These are phyloP conservation scores for Fraxinus albicans DNA, from an alignment of 305 asterid genomes.

Conservation along the genomic window DNA sequence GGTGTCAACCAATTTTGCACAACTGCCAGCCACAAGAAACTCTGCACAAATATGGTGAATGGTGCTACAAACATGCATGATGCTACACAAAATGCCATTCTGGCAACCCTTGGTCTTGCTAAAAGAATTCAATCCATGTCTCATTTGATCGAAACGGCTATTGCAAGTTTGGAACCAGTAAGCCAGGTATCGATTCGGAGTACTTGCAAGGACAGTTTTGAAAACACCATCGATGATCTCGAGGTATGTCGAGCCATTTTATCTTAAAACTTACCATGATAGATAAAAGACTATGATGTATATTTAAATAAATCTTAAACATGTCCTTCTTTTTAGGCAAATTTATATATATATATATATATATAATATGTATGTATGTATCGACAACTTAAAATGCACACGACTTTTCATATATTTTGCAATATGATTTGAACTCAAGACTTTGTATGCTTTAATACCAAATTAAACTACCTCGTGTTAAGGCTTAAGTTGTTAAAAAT, in stretches of 20 bases:
- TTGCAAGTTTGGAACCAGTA: background rate
- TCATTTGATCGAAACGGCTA: slow-evolving; percentile 19
- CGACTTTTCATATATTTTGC: too few species aligned
- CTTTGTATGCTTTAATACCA: background rate
- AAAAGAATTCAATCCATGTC: slow-evolving; percentile 13
- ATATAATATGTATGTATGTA: too few species aligned
- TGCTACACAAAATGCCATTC: slow-evolving; percentile 27
- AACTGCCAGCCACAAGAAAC: slow-evolving; percentile 11
- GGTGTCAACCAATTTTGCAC: slow-evolving; percentile 37
- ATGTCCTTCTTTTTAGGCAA: background rate
- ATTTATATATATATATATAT: too few species aligned
- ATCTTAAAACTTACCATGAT: background rate
- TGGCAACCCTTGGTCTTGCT: slow-evolving; percentile 15
- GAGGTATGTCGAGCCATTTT: background rate
- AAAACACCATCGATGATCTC: slow-evolving; percentile 21
- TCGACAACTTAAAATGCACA: background rate
- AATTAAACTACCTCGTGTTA: too few species aligned
- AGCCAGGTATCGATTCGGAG: slow-evolving; percentile 4
- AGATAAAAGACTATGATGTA: background rate
- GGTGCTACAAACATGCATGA: slow-evolving; percentile 21
- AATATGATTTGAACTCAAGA: background rate
- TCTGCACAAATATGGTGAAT: slow-evolving; percentile 26
- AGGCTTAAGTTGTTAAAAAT: too few species aligned
- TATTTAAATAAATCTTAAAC: background rate
- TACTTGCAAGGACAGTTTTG: slow-evolving; percentile 29